A percentile compares a stretch with the other conserved stretches of the same genome.
These are phyloP conservation scores for Rhodotorula sp. DNA, from an alignment of 1,284 basidiomycete genomes.

Conservation along the genomic window DNA sequence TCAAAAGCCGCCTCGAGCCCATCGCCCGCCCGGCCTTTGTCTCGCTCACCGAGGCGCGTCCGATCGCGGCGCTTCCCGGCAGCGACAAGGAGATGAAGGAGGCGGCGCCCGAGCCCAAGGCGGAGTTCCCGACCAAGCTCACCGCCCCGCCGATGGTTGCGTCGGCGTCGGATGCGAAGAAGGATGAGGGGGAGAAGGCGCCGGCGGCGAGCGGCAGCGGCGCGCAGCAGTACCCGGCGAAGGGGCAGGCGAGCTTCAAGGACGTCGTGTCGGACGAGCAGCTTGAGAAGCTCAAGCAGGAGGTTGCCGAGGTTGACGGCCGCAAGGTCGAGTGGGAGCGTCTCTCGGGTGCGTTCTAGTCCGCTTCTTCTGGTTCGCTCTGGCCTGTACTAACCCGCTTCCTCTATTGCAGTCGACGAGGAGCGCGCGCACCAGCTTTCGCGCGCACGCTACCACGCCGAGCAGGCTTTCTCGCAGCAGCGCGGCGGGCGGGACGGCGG, in stretches of 20 bases:
- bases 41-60: constrained; percentile 22
- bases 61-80: constrained; percentile 23
- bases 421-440: constrained; percentile 77
- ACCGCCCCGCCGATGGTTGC: constrained; percentile 39
- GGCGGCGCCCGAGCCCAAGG: constrained; percentile 9
- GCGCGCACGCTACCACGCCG: constrained; percentile 61
- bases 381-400: not conserved
- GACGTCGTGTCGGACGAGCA: constrained; percentile 54
- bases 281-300: constrained; percentile 52
- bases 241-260: constrained; percentile 54
- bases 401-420: constrained; percentile 56
- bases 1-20: constrained; percentile 39
- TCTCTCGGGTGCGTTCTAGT: constrained; percentile 29
- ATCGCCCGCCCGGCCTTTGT: constrained; percentile 37
- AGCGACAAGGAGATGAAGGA: constrained; percentile 26
- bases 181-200: constrained; percentile 52
- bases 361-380: constrained; percentile 4
- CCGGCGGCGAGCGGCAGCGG: constrained; percentile 49
- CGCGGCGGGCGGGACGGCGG: constrained; percentile 50
- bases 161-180: constrained; percentile 15
- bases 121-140: constrained; percentile 35
- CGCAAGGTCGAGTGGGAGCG: constrained; percentile 50
- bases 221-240: constrained; percentile 55
- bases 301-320: constrained; percentile 53
- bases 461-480: constrained; percentile 56